phyloP scores from a whole-genome alignment of 2,329 filamentous ascomycete species.

The Colletotrichum sp. region DNA sequence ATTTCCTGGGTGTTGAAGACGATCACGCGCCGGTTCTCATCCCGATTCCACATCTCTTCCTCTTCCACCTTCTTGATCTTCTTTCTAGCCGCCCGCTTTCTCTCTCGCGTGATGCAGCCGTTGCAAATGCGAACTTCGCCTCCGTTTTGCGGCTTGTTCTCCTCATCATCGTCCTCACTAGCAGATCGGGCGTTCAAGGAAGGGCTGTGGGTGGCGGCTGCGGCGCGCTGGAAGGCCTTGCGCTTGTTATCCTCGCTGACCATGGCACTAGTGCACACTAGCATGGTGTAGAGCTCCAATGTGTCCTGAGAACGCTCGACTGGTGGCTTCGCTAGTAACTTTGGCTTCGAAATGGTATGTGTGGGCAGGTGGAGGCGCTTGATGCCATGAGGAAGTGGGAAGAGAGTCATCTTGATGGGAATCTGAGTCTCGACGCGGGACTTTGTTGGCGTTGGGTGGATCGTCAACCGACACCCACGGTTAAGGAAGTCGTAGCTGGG shows the following conservation, averaged over 20 bases:
- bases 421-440: conserved; percentile 98
- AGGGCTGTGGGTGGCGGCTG: conserved; percentile 44
- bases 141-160: conserved; percentile 80
- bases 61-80: conserved; percentile 94
- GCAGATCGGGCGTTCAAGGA: conserved; percentile 26
- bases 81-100: conserved; percentile 89
- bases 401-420: conserved; percentile 81
- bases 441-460: conserved; percentile 75
- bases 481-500: conserved; percentile 33
- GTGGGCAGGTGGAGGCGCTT: conserved; percentile 85
- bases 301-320: conserved; percentile 73
- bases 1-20: conserved; percentile 92
- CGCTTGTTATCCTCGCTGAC: conserved; percentile 69
- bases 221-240: conserved; percentile 69
- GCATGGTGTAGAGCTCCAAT: conserved; percentile 77
- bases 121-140: conserved; percentile 92
- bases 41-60: conserved; percentile 83
- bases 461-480: conserved; percentile 53
- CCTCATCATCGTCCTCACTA: conserved; percentile 62
- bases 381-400: conserved; percentile 75
- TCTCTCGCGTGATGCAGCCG: conserved; percentile 90
- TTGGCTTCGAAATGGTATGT: conserved; percentile 93
- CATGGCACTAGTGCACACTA: conserved; percentile 95
- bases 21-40: conserved; percentile 81
- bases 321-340: conserved; percentile 78